A percentile compares a stretch with the other conserved stretches of the same genome.
Evolutionary conservation across 305 asterid genomes (phyloP).

Genomic region (Plantago coronopus): DNA sequence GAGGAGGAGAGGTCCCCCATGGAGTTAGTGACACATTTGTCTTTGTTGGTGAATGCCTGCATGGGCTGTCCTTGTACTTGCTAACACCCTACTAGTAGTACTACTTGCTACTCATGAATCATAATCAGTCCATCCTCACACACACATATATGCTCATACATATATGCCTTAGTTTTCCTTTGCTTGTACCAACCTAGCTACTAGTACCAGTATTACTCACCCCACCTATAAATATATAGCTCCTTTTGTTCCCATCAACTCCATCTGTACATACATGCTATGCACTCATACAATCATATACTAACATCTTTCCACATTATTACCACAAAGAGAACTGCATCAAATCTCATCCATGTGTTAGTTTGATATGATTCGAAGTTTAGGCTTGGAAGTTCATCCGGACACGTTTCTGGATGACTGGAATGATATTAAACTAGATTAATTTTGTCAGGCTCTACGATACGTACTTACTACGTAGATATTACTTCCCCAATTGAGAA

Average conservation of each 20-base stretch:
- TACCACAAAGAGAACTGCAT: neutral
- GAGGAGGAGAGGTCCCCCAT: constrained; percentile 32
- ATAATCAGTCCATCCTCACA: no score
- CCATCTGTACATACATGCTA: neutral
- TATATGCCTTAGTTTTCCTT: neutral
- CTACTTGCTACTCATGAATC: no score
- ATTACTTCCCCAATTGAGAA: no score
- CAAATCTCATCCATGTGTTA: neutral
- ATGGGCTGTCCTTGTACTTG: constrained; percentile 29
- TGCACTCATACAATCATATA: neutral
- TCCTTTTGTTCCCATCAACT: constrained; percentile 7
- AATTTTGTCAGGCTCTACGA: no score
- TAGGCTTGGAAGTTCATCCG: no score
- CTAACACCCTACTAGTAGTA: constrained; percentile 16
- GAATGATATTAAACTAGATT: no score
- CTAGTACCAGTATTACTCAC: neutral
- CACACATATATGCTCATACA: neutral
- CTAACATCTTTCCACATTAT: no score
- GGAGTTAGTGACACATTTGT: constrained; percentile 23
- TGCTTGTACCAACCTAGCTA: constrained; percentile 1
- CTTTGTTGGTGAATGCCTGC: constrained; percentile 26
- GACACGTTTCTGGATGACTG: no score
- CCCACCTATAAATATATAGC: constrained; percentile 4
- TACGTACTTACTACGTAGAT: no score
- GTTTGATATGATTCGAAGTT: no score